Base-by-base conservation (phyloP, 2,329 filamentous ascomycete genomes). In the Dothideomycetidae sp. region DNA sequence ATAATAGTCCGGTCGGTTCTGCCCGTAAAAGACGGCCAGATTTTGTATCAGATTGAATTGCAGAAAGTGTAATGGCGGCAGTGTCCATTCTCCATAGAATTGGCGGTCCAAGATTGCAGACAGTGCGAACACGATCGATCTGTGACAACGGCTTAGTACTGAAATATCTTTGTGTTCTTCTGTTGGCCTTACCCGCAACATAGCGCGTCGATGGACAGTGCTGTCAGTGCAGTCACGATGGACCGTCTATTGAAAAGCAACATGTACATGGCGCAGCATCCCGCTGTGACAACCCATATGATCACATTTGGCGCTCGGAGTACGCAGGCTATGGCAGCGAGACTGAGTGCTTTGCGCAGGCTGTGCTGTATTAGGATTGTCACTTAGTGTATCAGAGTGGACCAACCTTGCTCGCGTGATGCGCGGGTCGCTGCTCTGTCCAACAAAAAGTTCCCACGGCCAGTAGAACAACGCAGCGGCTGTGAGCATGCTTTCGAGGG, bases 1-100 rank as follows among this genome's bases (percentile, higher is more conserved):
- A 56, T 94, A 98, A 62, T 96, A 98, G 57, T 94, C 85, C 70
- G 79, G 79, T 44, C 83, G 75, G 58, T 93, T 96, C 33, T 66
- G 72, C 14, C 90, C 90, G 54, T 98, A 98, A 59, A 96, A 96
- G 33, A 88, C 73, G 16, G 90, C 84, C 4, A 98, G 68, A 5
- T 81, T 81, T 56, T 92, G 80, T 13, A 78, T 73, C 39, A 98
- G 68, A 60, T 98, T 98, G 66, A 94, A 88, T 53, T 88, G 73
- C 41, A 96, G 68, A 62, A 85, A 96, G 39, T 79, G 78, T 44
- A 88, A 71, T 0, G 86, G 81, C 3, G 90, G 90, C 40, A 98
- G 82, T 0, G 84, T 83, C 83, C 84, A 93, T 44, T 73, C 62
- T 36, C 75, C 75, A 55, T 92, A 98, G 61, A 85, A 94, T 13